Base-by-base conservation (phyloP, 2,329 filamentous ascomycete genomes). In the Diaporthe nobilis region DNA sequence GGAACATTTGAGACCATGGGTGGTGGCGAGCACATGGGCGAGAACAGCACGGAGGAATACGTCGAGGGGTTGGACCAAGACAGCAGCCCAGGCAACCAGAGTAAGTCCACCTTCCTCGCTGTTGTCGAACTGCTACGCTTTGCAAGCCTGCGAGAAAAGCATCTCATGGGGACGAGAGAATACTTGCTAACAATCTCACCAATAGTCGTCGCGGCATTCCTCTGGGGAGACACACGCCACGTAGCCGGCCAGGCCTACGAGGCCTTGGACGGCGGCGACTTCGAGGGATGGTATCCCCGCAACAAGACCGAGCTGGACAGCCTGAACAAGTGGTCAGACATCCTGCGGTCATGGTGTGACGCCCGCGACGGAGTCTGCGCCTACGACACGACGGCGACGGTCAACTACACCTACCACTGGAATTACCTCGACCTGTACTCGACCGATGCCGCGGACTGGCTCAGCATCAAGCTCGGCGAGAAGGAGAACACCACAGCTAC, bases 331-430 rank as follows among this genome's bases (percentile, higher is more conserved):
- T 84, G 81, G 51, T 72, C 78, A 31, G 63, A 74, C 34, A 75
- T 80, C 10, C 76, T 82, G 20, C 82, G 81, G 57, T 80, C 81
- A 28, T 85, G 84, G 79, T 86, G 85, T 76, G 80, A 80, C 39
- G 75, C 77, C 12, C 81, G 81, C 17, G 85, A 86, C 73, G 84
- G 84, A 6, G 82, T 85, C 75, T 86, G 85, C 77, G 85, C 84
- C n/a, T 80, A 81, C 31, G 78, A 83, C 37, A 79, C 77, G 6
- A 80, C 81, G 3, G 80, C 80, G 20, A 39, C 20, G 1, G 47
- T 67, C 71, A 63, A 73, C 31, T 70, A 70, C 65, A 63, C 55
- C 15, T 80, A 80, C 22, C 84, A 85, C 75, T 79, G 83, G 28
- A 84, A 84, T 77, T 86, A 85, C 75, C 85, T 85, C 73, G 81